These are phyloP conservation scores for Irpex lacteus DNA, from an alignment of 1,284 basidiomycete genomes.

Conservation along the genomic window DNA sequence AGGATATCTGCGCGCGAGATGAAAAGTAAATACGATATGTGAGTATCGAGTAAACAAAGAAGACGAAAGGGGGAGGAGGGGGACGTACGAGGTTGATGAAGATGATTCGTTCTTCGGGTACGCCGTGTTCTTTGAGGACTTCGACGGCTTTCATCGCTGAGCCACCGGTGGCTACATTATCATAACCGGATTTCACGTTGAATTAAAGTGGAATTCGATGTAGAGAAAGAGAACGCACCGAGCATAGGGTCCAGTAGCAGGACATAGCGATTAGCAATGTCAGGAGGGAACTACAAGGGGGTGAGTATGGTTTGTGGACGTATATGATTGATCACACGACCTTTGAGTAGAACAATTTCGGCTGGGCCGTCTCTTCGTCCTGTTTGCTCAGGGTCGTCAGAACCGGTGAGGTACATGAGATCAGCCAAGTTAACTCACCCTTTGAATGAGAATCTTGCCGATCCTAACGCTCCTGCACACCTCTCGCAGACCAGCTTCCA, in stretches of 20 bases:
- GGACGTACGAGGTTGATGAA: conserved; percentile 88
- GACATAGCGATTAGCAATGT: conserved; percentile 90
- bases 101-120: conserved; percentile 87
- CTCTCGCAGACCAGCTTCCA: conserved; percentile 93
- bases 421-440: conserved; percentile 46
- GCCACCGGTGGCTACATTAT: conserved; percentile 77
- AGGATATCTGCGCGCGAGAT: conserved; percentile 64
- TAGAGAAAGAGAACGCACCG: conserved; percentile 45
- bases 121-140: conserved; percentile 89
- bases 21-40: neutral
- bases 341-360: conserved; percentile 90
- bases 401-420: neutral
- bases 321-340: conserved; percentile 32
- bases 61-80: neutral
- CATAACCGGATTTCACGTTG: conserved; percentile 28
- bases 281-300: conserved; percentile 77
- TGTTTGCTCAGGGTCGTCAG: conserved; percentile 28
- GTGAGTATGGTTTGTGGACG: neutral
- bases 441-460: conserved; percentile 93
- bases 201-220: neutral
- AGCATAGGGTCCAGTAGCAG: conserved; percentile 98
- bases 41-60: neutral
- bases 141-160: conserved; percentile 98
- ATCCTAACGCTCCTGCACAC: conserved; percentile 91
- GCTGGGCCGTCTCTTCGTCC: conserved; percentile 90